A percentile compares a stretch with the other conserved stretches of the same genome.
phyloP scores from a whole-genome alignment of 305 asterid species.

The Fraxinus xanthoxyloides region DNA sequence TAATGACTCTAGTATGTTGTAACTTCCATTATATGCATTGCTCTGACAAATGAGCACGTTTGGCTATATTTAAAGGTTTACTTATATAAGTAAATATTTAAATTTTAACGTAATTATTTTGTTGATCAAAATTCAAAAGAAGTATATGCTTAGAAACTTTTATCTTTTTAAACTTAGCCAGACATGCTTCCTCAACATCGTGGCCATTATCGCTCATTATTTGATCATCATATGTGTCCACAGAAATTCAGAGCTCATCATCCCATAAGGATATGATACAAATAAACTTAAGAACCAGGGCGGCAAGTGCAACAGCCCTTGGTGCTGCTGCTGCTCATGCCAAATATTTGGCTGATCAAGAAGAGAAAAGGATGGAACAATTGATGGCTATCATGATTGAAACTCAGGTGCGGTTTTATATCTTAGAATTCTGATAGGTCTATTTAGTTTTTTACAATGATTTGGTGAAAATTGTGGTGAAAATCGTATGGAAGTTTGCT shows the following conservation, averaged over 20 bases:
- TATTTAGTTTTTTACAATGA: not conserved
- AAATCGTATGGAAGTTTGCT: not conserved
- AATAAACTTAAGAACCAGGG: conserved; percentile 67
- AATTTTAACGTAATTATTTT: not conserved
- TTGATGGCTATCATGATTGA: conserved; percentile 66
- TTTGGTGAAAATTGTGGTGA: not conserved
- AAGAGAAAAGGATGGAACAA: conserved; percentile 80
- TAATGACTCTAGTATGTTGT: conserved; percentile 10
- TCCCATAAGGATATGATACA: conserved; percentile 54
- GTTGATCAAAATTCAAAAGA: not conserved
- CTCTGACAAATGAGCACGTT: not conserved
- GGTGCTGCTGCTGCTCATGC: conserved; percentile 95
- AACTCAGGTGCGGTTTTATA: conserved; percentile 53
- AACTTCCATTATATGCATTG: not conserved
- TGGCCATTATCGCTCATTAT: not conserved
- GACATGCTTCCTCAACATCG: not conserved
- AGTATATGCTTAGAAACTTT: not conserved
- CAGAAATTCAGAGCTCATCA: conserved; percentile 41
- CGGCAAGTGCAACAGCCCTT: conserved; percentile 85
- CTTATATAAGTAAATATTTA: not conserved
- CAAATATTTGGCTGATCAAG: conserved; percentile 82
- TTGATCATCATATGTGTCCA: conserved; percentile 14
- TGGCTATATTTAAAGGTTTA: not conserved
- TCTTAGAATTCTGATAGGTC: not conserved
- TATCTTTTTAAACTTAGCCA: not conserved